phyloP scores from a whole-genome alignment of 768 basidiomycete species.

The Xerocomus brunneocitrinus region DNA sequence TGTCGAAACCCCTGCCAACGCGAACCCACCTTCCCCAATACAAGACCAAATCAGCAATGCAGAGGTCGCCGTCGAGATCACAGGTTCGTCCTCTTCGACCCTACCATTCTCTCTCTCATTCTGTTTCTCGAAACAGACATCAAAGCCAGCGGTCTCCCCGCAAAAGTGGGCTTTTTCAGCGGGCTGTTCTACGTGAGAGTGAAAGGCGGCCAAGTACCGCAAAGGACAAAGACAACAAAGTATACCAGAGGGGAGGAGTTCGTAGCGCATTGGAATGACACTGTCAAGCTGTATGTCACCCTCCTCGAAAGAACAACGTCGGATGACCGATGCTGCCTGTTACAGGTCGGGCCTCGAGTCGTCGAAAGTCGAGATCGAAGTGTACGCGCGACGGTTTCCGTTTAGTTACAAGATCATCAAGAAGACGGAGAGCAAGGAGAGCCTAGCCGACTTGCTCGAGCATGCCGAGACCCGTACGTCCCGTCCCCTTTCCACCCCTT shows the following conservation, averaged over 20 bases:
- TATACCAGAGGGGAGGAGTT: constrained; percentile 26
- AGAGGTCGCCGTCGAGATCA: constrained; percentile 28
- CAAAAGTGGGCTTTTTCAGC: constrained; percentile 29
- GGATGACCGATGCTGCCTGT: not conserved
- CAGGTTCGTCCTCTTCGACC: constrained; percentile 9
- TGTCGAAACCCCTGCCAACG: not conserved
- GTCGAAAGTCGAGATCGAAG: constrained; percentile 32
- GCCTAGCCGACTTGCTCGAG: constrained; percentile 29
- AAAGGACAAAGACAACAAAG: constrained; percentile 25
- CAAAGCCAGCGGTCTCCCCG: constrained; percentile 32
- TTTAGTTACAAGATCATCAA: constrained; percentile 32
- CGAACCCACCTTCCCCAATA: not conserved
- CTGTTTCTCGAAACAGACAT: constrained; percentile 18
- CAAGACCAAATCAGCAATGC: constrained; percentile 2
- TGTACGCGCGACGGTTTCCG: constrained; percentile 30
- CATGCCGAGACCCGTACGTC: constrained; percentile 28
- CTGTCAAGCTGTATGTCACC: constrained; percentile 17
- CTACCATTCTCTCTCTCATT: too few relatives aligned
- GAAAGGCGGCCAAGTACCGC: constrained; percentile 27
- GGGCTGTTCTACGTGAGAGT: constrained; percentile 27
- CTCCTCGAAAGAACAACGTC: not conserved
- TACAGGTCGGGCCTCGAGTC: constrained; percentile 30
- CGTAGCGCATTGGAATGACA: constrained; percentile 27
- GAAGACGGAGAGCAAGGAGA: constrained; percentile 33
- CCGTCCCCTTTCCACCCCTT: not conserved